phyloP scores from a whole-genome alignment of 2,329 filamentous ascomycete genomes.

The Pseudogymnoascus sp. region DNA sequence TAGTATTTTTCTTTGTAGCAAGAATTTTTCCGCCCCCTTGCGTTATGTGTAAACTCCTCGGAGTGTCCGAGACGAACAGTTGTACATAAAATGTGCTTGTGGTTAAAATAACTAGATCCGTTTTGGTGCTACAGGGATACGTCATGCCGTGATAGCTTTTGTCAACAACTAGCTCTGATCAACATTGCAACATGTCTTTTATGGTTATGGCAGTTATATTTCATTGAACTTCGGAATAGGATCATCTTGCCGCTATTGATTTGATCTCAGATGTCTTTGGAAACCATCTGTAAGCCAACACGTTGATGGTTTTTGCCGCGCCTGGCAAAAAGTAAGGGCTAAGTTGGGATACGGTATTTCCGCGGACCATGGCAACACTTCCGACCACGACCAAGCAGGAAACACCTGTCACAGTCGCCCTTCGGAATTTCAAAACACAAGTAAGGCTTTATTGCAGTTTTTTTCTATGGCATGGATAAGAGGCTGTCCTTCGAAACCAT shows the following conservation, averaged over 20 bases:
- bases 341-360: neutral
- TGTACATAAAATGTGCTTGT: neutral
- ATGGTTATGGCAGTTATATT: neutral
- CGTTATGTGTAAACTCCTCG: neutral
- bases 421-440: constrained; percentile 1
- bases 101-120: neutral
- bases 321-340: neutral
- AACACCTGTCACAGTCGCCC: neutral
- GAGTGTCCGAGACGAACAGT: neutral
- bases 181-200: neutral
- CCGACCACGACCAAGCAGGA: neutral
- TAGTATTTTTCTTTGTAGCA: neutral
- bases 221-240: neutral
- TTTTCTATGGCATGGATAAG: neutral
- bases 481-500: neutral
- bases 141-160: constrained; percentile 4
- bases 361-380: constrained; percentile 1
- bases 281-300: neutral
- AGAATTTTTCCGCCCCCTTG: neutral
- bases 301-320: neutral
- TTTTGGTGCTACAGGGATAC: neutral
- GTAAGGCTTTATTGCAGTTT: neutral
- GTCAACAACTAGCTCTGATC: neutral
- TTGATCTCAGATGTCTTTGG: neutral
- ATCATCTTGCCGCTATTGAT: neutral